Evolutionary conservation across 257 asterid species (phyloP), one percentile per base, ranked within the genome.

Genomic region (Capsicum pubescens): DNA sequence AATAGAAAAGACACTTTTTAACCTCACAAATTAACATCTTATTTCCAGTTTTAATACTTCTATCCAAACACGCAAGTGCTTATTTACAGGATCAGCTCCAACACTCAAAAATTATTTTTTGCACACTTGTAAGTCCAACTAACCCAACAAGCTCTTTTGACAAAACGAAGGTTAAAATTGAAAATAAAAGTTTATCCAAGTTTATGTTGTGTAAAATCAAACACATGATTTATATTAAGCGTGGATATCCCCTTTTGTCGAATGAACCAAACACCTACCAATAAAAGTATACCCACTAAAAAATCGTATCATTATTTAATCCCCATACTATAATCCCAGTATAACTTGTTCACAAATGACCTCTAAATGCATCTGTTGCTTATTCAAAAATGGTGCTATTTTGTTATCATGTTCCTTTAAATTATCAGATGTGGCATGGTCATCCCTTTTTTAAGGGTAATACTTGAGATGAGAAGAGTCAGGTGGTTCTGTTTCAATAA

Each of bases 381-480:
- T 61, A 11, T 61, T 9, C 69, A 61, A 61, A 61, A 61, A 11
- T 21, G 69, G 39, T 26, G 36, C 69, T 61, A 61, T 61, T 61
- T 61, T 61, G 69, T 26, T 21, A 61, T 61, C 68, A 61, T 10
- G 42, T 63, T 42, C 70, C 26, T 63, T 5, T 63, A 26, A 63
- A 63, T 63, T 21, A 63, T 63, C 42, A 64, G 70, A 11, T 64
- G 70, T 64, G 70, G 70, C 39, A 21, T 61, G 14, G 14, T 7
- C 44, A 26, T 64, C 44, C 16, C 42, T 11, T 26, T 26, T 63
- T 16, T 4, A 21, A 63, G 16, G 69, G 69, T 63, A 63, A 63
- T 63, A 63, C 42, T 63, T 63, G 70, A n/a, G 42, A 63, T 26
- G 42, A 63, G 26, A 63, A 63, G 70, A 63, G 42, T 63, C 70